Conservation (phyloP, 176 grass and related monocot species). For the Puya raimondii region DNA sequence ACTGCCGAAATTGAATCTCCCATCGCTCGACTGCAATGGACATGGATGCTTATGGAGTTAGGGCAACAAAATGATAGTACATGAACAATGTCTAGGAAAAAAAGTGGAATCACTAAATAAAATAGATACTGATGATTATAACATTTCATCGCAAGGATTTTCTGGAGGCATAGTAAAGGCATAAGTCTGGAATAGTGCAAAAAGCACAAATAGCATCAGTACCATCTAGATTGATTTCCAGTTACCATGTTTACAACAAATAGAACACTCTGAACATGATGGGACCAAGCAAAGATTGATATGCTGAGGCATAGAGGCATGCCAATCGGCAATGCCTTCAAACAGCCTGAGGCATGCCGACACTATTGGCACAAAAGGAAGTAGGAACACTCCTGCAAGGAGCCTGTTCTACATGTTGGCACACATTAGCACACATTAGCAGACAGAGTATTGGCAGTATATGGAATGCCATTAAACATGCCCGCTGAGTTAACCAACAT, state of each 20-base stretch:
- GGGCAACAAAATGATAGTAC: constrained; percentile 1
- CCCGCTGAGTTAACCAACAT: too few relatives aligned
- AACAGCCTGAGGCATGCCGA: background rate
- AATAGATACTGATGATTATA: background rate
- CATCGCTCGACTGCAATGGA: constrained; percentile 59
- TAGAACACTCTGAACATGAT: too few relatives aligned
- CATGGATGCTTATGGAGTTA: constrained; percentile 7
- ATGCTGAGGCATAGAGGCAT: background rate
- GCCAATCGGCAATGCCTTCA: background rate
- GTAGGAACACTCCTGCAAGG: background rate
- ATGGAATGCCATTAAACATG: background rate
- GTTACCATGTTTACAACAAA: too few relatives aligned
- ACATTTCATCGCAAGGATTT: background rate
- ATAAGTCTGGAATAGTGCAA: too few relatives aligned
- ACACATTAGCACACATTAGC: background rate
- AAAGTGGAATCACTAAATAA: background rate
- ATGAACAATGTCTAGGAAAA: background rate
- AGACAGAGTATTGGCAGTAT: background rate
- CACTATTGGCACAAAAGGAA: background rate
- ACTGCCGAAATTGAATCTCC: constrained; percentile 67
- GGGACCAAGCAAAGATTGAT: too few relatives aligned
- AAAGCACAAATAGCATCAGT: too few relatives aligned
- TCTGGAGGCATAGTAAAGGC: background rate
- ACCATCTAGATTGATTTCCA: too few relatives aligned
- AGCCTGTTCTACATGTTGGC: background rate